Base-by-base conservation (phyloP, 2,329 filamentous ascomycete species). In the Xylaria sp. region DNA sequence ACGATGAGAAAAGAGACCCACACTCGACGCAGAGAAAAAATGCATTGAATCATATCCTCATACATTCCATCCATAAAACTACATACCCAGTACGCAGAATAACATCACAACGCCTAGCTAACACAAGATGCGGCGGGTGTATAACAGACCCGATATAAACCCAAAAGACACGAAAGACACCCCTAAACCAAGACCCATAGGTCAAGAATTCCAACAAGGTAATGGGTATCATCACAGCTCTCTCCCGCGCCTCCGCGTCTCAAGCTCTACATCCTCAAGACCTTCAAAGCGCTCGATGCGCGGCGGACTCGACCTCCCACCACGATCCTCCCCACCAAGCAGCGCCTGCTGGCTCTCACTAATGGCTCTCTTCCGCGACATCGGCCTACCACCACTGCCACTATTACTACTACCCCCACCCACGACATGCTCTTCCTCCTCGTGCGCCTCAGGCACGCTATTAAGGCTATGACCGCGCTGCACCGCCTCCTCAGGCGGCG, bases 391-490 rank as follows among this genome's bases (percentile, higher is more conserved):
- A 17, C 45, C 42, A 45, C 42, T 17, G 4, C 2, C 9, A 20
- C 42, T 20, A 44, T 22, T 44, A n/a, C n/a, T 44, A 17, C 3
- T 7, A 44, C 2, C 17, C 3, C 9, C 1, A 5, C 13, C 6
- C 13, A n/a, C 13, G 22, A 10, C 45, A 5, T 49, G 57, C 7
- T 73, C 72, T 10, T 75, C 72, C 50, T 77, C 76, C 33, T 76
- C 75, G 15, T 69, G 73, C 9, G 65, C 68, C 67, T 77, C 76
- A 5, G 75, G 75, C 11, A 77, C 75, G 53, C 72, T 73, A 36
- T 74, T 72, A 7, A 77, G 68, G 38, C 75, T 77, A 36, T 74
- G 75, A 1, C 69, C 69, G 38, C 44, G 57, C 63, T 64, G 63
- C 36, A 59, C 7, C 4, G 45, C 44, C 51, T 68, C 61, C 2